Percentiles rank a stretch among this genome's conserved stretches.
Evolutionary conservation across 1,139 yeast species (phyloP).

Genomic region (Kodamaea ohmeri): DNA sequence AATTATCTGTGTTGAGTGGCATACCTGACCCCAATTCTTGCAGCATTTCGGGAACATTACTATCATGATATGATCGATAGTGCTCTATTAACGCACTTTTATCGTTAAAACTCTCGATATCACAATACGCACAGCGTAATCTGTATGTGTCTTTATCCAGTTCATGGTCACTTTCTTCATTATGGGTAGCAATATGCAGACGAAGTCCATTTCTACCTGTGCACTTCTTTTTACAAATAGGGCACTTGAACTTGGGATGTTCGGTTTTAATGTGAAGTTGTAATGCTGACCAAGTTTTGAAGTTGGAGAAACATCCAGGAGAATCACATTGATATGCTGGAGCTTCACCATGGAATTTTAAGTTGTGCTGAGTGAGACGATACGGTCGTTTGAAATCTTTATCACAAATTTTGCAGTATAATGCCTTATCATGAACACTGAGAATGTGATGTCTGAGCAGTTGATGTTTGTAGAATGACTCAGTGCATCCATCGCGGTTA

Average conservation of each 20-base stretch:
- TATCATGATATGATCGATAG: conserved; percentile 46
- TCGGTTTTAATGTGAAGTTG: conserved; percentile 68
- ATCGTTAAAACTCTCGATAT: conserved; percentile 33
- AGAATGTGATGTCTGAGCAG: conserved; percentile 72
- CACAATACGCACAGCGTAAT: conserved; percentile 63
- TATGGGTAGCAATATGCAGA: conserved; percentile 67
- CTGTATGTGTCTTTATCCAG: conserved; percentile 43
- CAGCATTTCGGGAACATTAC: conserved; percentile 30
- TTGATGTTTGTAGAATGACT: conserved; percentile 73
- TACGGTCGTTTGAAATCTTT: conserved; percentile 61
- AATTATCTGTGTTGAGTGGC: conserved; percentile 8
- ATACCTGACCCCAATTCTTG: conserved; percentile 20
- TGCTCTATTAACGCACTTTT: conserved; percentile 37
- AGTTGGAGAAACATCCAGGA: conserved; percentile 57
- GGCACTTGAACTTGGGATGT: conserved; percentile 71
- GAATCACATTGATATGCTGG: conserved; percentile 62
- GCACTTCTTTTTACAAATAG: conserved; percentile 67
- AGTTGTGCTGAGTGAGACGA: conserved; percentile 58
- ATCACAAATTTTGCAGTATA: conserved; percentile 58
- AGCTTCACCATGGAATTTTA: conserved; percentile 54
- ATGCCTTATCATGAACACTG: conserved; percentile 54
- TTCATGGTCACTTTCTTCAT: conserved; percentile 43
- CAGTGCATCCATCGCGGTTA: conserved; percentile 57
- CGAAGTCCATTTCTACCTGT: conserved; percentile 68
- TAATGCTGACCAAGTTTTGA: conserved; percentile 74